Percentiles rank a stretch among this genome's conserved stretches.
Conservation (phyloP, 2,329 filamentous ascomycete genomes). For the Diaporthe vaccinii region DNA sequence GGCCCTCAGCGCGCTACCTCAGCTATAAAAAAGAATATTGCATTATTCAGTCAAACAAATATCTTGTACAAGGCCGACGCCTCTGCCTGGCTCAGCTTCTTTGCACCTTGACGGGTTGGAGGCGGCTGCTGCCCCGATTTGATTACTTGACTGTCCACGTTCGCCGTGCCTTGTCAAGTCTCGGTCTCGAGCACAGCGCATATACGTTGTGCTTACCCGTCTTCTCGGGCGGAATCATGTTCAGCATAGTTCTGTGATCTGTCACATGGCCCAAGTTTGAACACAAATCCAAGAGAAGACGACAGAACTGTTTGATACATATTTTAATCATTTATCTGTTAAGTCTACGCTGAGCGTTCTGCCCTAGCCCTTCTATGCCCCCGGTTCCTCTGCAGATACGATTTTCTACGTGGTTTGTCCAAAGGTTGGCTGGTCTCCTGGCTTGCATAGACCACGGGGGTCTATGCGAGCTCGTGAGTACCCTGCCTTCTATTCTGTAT, state of each 20-base stretch:
- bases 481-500: slow-evolving; percentile 1
- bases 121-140: background rate
- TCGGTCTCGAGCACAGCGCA: background rate
- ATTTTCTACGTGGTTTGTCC: slow-evolving; percentile 24
- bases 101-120: background rate
- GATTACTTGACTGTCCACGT: background rate
- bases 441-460: background rate
- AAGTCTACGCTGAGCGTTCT: slow-evolving; percentile 5
- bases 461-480: background rate
- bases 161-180: background rate
- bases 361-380: slow-evolving; percentile 24
- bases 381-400: slow-evolving; percentile 6
- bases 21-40: background rate
- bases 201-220: background rate
- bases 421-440: background rate
- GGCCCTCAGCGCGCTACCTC: background rate
- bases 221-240: background rate
- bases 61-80: background rate
- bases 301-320: background rate
- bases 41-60: no score
- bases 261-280: background rate
- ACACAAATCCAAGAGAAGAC: background rate
- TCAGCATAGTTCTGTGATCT: no score
- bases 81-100: background rate
- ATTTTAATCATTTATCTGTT: slow-evolving; percentile 16